phyloP scores from a whole-genome alignment of 352 stramenopile genomes.

The Poterioochromonas sp. region DNA sequence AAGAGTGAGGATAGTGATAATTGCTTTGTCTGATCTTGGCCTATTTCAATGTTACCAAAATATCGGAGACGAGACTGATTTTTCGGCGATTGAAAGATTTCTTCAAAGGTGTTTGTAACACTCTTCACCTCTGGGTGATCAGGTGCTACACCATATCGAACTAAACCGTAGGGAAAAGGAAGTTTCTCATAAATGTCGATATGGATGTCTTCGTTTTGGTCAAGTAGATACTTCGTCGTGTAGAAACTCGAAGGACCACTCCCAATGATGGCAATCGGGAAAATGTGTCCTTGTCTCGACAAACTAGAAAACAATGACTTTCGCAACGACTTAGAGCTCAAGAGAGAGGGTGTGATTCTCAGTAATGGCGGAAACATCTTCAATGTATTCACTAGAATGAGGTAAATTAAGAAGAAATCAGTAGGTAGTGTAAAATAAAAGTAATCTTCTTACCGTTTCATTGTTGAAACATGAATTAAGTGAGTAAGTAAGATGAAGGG shows the following conservation, averaged over 20 bases:
- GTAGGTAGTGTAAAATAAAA: too few relatives aligned
- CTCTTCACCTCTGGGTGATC: constrained; percentile 98
- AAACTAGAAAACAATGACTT: too few relatives aligned
- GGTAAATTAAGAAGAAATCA: too few relatives aligned
- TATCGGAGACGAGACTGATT: constrained; percentile 61
- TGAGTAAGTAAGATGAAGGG: too few relatives aligned
- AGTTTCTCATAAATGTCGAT: constrained; percentile 86
- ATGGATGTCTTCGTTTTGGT: constrained; percentile 47
- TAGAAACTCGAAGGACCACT: constrained; percentile 81
- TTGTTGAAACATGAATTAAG: too few relatives aligned
- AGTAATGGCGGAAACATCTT: too few relatives aligned
- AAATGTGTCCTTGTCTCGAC: too few relatives aligned
- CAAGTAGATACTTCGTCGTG: constrained; percentile 85
- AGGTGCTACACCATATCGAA: constrained; percentile 88
- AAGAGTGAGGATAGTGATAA: constrained; percentile 43
- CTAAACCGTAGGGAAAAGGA: constrained; percentile 86
- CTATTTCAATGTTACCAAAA: constrained; percentile 75
- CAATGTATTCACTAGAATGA: too few relatives aligned
- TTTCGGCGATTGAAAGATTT: constrained; percentile 58
- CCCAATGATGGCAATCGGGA: constrained; percentile 56
- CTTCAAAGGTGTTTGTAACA: constrained; percentile 90
- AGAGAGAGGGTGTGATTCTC: too few relatives aligned
- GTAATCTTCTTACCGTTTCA: too few relatives aligned
- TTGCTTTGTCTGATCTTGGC: constrained; percentile 59
- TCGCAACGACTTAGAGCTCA: too few relatives aligned